Evolutionary conservation across 1,139 yeast species (phyloP).

Genomic region (Geotrichum bryndzae): DNA sequence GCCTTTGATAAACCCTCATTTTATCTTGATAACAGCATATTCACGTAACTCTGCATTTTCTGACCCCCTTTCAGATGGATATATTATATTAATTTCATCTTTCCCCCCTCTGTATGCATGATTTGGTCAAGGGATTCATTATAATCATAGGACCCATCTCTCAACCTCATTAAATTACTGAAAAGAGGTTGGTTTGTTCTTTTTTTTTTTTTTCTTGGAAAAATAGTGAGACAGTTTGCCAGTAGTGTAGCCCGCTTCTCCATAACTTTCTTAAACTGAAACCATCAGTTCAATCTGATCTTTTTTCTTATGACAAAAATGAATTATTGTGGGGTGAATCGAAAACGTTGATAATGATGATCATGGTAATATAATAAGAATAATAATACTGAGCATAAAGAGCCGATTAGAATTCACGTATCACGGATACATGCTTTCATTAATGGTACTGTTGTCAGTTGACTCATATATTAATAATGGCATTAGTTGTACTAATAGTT

Average conservation of each 20-base stretch:
- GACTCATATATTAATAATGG: neutral
- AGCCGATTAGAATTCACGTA: neutral
- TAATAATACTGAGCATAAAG: neutral
- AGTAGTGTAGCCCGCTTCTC: neutral
- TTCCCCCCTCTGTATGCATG: too few species aligned
- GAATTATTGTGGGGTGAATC: neutral
- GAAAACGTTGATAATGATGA: neutral
- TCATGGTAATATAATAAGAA: neutral
- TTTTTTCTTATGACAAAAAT: neutral
- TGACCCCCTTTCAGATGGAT: too few species aligned
- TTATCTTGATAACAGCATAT: too few species aligned
- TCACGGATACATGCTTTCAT: neutral
- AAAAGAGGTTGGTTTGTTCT: too few species aligned
- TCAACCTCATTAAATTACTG: too few species aligned
- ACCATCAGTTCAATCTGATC: neutral
- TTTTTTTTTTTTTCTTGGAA: too few species aligned
- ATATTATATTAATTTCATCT: too few species aligned
- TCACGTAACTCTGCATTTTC: too few species aligned
- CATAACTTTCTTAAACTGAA: neutral
- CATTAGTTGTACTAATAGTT: neutral
- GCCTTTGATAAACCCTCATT: too few species aligned
- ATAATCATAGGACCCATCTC: too few species aligned
- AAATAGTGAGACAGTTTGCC: neutral
- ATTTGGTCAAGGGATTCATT: too few species aligned
- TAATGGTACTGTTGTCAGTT: neutral